Conservation (phyloP, 371 early-diverging fungal genomes). For the Lichtheimia hyalospora region DNA sequence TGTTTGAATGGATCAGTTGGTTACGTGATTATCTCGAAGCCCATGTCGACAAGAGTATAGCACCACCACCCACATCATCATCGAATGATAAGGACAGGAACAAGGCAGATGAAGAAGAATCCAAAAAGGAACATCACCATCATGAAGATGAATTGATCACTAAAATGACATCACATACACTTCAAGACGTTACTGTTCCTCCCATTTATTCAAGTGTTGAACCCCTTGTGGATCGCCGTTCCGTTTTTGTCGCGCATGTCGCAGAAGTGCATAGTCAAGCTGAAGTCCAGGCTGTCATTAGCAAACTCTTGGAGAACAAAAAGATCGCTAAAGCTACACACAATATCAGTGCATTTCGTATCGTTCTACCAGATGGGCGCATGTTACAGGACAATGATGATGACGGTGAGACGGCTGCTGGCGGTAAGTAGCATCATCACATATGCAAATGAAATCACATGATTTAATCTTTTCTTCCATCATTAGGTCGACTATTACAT, state of each 20-base stretch:
- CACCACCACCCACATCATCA: not conserved
- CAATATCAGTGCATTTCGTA: conserved; percentile 88
- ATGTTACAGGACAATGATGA: conserved; percentile 77
- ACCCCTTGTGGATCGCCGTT: conserved; percentile 81
- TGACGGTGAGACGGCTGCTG: conserved; percentile 84
- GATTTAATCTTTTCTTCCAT: not conserved
- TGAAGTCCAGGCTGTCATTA: conserved; percentile 62
- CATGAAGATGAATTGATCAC: conserved; percentile 12
- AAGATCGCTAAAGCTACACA: conserved; percentile 87
- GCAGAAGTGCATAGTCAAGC: conserved; percentile 60
- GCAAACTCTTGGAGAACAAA: conserved; percentile 67
- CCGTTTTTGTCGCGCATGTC: conserved; percentile 83
- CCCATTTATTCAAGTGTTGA: conserved; percentile 45
- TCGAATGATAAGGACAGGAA: too few species aligned
- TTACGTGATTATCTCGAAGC: conserved; percentile 60
- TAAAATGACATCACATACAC: conserved; percentile 10
- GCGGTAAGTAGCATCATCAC: conserved; percentile 35
- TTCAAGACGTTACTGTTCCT: conserved; percentile 22
- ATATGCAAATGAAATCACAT: not conserved
- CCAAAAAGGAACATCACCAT: conserved; percentile 13
- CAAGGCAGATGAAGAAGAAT: not conserved
- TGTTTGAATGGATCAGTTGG: conserved; percentile 80
- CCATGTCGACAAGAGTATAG: conserved; percentile 19
- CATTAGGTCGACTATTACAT: conserved; percentile 66
- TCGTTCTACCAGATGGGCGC: conserved; percentile 56